Base-by-base conservation (phyloP, 2,329 filamentous ascomycete species). In the Talaromyces albobiverticillius region DNA sequence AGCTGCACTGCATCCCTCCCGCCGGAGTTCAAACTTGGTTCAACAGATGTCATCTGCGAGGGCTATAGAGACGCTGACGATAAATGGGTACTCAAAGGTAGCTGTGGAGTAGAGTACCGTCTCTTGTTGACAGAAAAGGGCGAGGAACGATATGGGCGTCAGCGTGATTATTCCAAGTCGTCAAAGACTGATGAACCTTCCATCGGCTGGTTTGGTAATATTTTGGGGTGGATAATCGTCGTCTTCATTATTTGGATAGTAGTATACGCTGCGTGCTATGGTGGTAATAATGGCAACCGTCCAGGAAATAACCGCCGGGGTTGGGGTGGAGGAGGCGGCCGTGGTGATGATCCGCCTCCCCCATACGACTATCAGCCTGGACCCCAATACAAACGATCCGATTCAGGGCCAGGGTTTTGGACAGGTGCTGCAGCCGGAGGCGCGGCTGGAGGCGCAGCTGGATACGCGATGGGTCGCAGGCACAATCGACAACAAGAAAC, bases 31-130 rank as follows among this genome's bases (percentile, higher is more conserved):
- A 87, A 86, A 71, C 83, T 97, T 25, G 92, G 90, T 54, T 81
- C 82, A 57, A 96, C 93, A 10, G 92, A 97, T 58, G 93, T 97
- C 53, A 78, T 91, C 10, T 99, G 94, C 71, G 93, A 99, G 67
- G 93, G 94, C 10, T 97, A 96, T 73, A 77, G 82, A 55, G 79
- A 76, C 13, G 73, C 86, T 0, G 83, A 93, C 45, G 94, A 97
- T 69, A 84, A 84, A 0, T 95, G 90, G 70, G 82, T 97, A n/a
- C 75, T 97, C 51, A 91, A 89, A 65, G 94, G 94, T 20, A 94
- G 89, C 70, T 97, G 93, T 72, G 94, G 88, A 13, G 92, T 96
- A 22, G 90, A 96, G 73, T 97, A 97, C 71, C 80, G 87, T 13
- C 73, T 97, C 6, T 71, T 88, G 0, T 76, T 97, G 50, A 97